A percentile compares a stretch with the other conserved stretches of the same genome.
phyloP scores from a whole-genome alignment of 2,329 filamentous ascomycete genomes.

The Ophiobolus disseminans region DNA sequence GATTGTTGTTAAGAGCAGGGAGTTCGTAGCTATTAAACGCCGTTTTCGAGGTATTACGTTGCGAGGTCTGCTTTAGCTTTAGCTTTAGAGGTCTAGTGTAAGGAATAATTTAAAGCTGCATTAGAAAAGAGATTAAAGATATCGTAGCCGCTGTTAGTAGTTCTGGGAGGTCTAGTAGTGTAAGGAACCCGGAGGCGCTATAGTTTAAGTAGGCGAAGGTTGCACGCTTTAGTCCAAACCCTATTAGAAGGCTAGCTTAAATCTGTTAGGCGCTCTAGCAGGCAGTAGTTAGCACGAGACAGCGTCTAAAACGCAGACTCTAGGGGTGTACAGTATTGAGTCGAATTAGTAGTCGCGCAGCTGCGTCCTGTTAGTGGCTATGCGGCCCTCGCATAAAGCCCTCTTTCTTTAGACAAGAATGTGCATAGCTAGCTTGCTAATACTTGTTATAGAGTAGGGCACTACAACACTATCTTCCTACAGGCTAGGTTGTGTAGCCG shows the following conservation, averaged over 20 bases:
- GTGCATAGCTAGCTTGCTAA: conserved; percentile 2
- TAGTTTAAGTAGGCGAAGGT: conserved; percentile 15
- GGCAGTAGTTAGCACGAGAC: conserved; percentile 6
- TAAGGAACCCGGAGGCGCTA: conserved; percentile 4
- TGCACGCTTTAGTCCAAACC: conserved; percentile 5
- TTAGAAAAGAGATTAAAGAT: conserved; percentile 5
- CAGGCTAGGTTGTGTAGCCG: conserved; percentile 4
- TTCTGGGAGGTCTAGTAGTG: conserved; percentile 5
- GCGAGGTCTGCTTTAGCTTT: conserved; percentile 4
- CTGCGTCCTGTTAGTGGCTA: conserved; percentile 8
- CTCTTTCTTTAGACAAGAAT: conserved; percentile 4
- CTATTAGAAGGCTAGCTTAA: conserved; percentile 9
- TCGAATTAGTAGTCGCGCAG: conserved; percentile 7
- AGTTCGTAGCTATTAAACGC: conserved; percentile 2
- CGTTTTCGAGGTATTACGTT: conserved; percentile 9
- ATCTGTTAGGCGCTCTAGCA: conserved; percentile 4
- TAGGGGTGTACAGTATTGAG: conserved; percentile 6
- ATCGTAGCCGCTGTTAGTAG: conserved; percentile 3
- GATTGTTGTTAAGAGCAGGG: conserved; percentile 5
- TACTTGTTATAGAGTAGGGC: conserved; percentile 6
- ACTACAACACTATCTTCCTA: conserved; percentile 4
- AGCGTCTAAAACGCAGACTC: conserved; percentile 12
- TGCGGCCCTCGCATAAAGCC: conserved; percentile 8
- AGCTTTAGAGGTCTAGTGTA: conserved; percentile 9
- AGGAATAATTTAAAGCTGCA: conserved; percentile 10